Evolutionary conservation across 2,329 filamentous ascomycete species (phyloP).

Genomic region (Fusarium pseudograminearum): DNA sequence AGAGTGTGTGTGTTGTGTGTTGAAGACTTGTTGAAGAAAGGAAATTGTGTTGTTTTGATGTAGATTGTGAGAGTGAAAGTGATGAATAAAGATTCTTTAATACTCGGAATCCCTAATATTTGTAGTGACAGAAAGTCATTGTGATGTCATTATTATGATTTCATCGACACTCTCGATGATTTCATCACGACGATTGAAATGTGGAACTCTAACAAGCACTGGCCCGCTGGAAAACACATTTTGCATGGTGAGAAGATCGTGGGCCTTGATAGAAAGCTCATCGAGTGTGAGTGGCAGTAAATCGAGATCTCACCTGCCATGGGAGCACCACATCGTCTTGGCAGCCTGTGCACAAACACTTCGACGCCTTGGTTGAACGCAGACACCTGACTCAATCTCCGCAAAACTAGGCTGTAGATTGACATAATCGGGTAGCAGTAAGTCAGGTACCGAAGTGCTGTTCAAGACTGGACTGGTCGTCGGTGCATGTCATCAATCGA

Average conservation of each 20-base stretch:
- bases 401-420: not conserved
- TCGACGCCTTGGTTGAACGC: not conserved
- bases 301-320: constrained; percentile 28
- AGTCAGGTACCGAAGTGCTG: not conserved
- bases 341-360: constrained; percentile 8
- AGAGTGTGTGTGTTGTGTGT: not conserved
- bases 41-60: not conserved
- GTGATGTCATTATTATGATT: constrained; percentile 46
- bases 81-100: not conserved
- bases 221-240: constrained; percentile 5
- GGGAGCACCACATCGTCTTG: constrained; percentile 10
- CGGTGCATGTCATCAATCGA: not conserved
- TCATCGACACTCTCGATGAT: constrained; percentile 44
- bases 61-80: not conserved
- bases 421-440: not conserved
- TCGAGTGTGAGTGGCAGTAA: not conserved
- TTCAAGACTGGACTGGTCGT: not conserved
- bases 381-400: constrained; percentile 5
- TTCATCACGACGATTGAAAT: constrained; percentile 41
- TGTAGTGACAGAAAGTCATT: constrained; percentile 20
- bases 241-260: not conserved
- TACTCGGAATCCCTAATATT: constrained; percentile 9
- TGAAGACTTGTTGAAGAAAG: not conserved
- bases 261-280: constrained; percentile 11
- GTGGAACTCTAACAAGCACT: constrained; percentile 29